Base-by-base conservation (phyloP, 345 rosid species). In the Gossypium australe region DNA sequence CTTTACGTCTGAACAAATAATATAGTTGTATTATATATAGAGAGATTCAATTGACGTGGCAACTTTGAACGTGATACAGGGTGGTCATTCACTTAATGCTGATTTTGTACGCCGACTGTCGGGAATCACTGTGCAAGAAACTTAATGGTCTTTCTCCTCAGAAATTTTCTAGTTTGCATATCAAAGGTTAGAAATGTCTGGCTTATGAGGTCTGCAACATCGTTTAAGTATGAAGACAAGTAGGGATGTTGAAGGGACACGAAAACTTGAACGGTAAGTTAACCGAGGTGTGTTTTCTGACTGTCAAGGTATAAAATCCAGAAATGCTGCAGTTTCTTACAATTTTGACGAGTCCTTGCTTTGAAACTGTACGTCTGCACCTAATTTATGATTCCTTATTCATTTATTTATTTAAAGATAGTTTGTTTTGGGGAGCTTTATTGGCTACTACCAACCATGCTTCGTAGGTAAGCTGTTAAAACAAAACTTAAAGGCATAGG, bases 31-130 rank as follows among this genome's bases (percentile, higher is more conserved):
- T 51, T 14, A 51, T 51, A 3, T 14, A 51, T 16, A 51, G 18
- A 7, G 58, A 53, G 58, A 17, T 53, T 53, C 20, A 53, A 2
- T 45, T 58, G 38, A 69, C 20, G 71, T 76, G 12, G 51, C 24
- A 63, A 18, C 65, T 69, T 7, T 76, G 75, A 71, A 38, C 65
- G 7, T 70, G 72, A 17, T 67, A 68, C 89, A 90, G 91, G 92
- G 88, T 2, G 88, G 90, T 18, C 95, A 88, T 69, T 75, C 90
- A 7, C 81, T 85, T 47, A 89, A 90, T 78, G 71, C 84, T 58
- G 86, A 85, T 75, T 88, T 88, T 73, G 76, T 78, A 1, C 86
- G 87, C 66, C 66, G 55, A 66, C 66, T 89, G 16, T 71, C 61
- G 34, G 71, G 78, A 77, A 34, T 47, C 43, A n/a, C 29, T 20